Conservation (phyloP, 768 basidiomycete species). For the Butyriboletus loyo region DNA sequence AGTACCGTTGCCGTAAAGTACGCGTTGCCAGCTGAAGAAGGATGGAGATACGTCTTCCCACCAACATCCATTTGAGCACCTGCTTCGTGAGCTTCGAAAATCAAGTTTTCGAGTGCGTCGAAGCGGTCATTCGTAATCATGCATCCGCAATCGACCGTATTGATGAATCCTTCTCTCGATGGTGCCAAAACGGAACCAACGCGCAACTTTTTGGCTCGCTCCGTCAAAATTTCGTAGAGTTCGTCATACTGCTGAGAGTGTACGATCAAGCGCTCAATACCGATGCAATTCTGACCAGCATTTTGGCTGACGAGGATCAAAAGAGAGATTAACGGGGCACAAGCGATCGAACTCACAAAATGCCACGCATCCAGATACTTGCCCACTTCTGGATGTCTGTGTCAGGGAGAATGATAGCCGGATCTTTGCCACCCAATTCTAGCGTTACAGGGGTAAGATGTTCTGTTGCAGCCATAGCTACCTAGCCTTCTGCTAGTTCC, state of each 20-base stretch:
- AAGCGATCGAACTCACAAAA: slow-evolving; percentile 63
- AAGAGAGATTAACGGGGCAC: neutral
- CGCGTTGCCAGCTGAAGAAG: slow-evolving; percentile 65
- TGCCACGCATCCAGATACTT: slow-evolving; percentile 84
- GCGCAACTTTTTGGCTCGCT: slow-evolving; percentile 69
- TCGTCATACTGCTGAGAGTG: slow-evolving; percentile 75
- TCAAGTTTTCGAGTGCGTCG: slow-evolving; percentile 61
- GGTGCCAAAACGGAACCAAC: slow-evolving; percentile 71
- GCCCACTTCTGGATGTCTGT: slow-evolving; percentile 81
- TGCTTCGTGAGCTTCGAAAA: slow-evolving; percentile 60
- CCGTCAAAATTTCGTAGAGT: slow-evolving; percentile 60
- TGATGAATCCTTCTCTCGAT: slow-evolving; percentile 63
- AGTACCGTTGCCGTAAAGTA: slow-evolving; percentile 90
- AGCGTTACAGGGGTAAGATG: slow-evolving; percentile 89
- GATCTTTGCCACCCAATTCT: slow-evolving; percentile 95
- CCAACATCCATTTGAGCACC: slow-evolving; percentile 67
- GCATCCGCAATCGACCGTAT: slow-evolving; percentile 79
- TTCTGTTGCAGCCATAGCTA: slow-evolving; percentile 80
- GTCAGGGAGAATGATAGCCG: slow-evolving; percentile 81
- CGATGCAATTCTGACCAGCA: slow-evolving; percentile 95
- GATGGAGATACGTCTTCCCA: slow-evolving; percentile 63
- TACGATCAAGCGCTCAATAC: slow-evolving; percentile 90
- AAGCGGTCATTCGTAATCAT: slow-evolving; percentile 83
- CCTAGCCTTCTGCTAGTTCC: too few species aligned
- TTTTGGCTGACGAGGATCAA: slow-evolving; percentile 61